Evolutionary conservation across 2,329 filamentous ascomycete species (phyloP).

Genomic region (Stenocarpella maydis): DNA sequence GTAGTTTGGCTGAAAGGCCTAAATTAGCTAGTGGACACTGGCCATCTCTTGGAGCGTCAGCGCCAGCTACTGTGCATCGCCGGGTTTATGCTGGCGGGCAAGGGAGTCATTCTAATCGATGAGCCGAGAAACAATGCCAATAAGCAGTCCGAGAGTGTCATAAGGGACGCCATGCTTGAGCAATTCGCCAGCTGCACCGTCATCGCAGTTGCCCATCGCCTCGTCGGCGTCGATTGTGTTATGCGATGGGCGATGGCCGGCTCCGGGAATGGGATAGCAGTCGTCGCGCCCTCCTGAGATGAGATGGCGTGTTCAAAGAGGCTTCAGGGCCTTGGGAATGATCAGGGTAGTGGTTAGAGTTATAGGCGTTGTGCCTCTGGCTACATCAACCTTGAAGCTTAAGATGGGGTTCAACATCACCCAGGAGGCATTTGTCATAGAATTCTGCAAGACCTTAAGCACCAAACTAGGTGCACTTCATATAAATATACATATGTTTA

Average conservation of each 20-base stretch:
- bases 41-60: constrained; percentile 20
- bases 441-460: no score
- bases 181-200: constrained; percentile 10
- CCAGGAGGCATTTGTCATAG: no score
- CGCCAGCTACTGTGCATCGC: constrained; percentile 31
- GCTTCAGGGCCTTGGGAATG: constrained; percentile 12
- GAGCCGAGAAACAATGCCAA: constrained; percentile 31
- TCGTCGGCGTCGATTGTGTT: constrained; percentile 29
- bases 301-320: constrained; percentile 16
- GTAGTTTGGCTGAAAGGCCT: constrained; percentile 8
- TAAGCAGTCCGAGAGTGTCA: constrained; percentile 13
- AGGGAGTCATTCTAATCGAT: constrained; percentile 23
- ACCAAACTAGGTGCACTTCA: no score
- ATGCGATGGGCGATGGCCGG: constrained; percentile 28
- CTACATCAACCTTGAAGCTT: no score
- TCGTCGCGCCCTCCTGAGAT: constrained; percentile 2
- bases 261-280: constrained; percentile 24
- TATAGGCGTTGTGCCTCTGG: no score
- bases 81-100: constrained; percentile 5
- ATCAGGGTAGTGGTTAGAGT: neutral
- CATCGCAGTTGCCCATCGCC: constrained; percentile 32
- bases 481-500: no score
- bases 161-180: constrained; percentile 22
- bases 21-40: neutral
- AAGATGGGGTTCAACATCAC: no score